These are phyloP conservation scores for Rhynchosporium agropyri DNA, from an alignment of 2,329 filamentous ascomycete genomes.

Conservation along the genomic window DNA sequence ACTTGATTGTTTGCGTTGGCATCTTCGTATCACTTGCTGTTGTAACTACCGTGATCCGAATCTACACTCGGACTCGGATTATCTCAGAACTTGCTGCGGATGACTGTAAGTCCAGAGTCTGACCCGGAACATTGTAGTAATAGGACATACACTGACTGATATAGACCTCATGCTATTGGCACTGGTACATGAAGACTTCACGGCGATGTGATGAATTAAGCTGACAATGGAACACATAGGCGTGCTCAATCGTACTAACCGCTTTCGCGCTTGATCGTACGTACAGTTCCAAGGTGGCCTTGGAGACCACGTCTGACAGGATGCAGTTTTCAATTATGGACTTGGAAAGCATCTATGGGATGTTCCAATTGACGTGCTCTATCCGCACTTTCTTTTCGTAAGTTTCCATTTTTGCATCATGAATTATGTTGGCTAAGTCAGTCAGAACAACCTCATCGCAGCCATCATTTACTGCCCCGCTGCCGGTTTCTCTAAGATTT, in stretches of 20 bases:
- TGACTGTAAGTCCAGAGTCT: not conserved
- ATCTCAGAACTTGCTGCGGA: not conserved
- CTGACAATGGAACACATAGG: no score
- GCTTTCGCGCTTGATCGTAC: no score
- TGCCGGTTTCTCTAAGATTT: not conserved
- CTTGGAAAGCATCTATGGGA: not conserved
- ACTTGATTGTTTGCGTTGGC: not conserved
- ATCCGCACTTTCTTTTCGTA: not conserved
- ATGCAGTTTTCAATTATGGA: not conserved
- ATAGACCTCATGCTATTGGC: no score
- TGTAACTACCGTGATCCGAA: not conserved
- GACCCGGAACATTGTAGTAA: no score
- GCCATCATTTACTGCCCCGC: not conserved
- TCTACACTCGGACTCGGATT: constrained; percentile 3
- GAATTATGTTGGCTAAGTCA: not conserved
- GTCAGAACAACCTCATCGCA: not conserved
- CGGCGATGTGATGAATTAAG: no score
- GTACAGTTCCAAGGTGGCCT: no score
- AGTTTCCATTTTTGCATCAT: not conserved
- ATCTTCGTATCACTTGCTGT: not conserved
- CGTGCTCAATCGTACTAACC: no score
- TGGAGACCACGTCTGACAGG: no score
- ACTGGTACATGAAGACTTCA: no score
- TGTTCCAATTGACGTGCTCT: not conserved
- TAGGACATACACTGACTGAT: no score